Evolutionary conservation across 192 early-diverging fungal genomes (phyloP).

Genomic region (Backusella circina): DNA sequence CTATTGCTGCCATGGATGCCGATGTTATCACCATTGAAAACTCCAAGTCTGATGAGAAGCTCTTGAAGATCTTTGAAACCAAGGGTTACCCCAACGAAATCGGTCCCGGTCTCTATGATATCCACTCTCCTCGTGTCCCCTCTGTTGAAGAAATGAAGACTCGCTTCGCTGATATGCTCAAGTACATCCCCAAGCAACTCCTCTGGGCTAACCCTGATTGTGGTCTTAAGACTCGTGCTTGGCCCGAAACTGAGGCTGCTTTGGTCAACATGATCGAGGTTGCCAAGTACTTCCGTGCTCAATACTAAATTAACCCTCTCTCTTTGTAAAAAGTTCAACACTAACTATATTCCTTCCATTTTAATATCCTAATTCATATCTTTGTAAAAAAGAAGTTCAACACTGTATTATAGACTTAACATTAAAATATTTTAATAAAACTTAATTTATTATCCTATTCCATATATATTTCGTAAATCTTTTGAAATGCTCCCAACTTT

Average conservation of each 20-base stretch:
- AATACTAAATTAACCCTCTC: background rate
- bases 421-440: conserved; percentile 8
- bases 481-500: background rate
- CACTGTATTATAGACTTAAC: conserved; percentile 11
- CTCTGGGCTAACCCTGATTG: conserved; percentile 99
- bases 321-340: conserved; percentile 11
- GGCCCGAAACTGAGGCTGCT: conserved; percentile 88
- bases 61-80: conserved; percentile 81
- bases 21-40: conserved; percentile 99
- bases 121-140: conserved; percentile 97
- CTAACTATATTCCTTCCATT: background rate
- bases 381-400: conserved; percentile 8
- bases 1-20: conserved; percentile 89
- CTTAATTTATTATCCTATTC: background rate
- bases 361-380: background rate
- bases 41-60: conserved; percentile 96
- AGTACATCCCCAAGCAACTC: conserved; percentile 75
- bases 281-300: conserved; percentile 61
- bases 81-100: conserved; percentile 87
- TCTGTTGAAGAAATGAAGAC: conserved; percentile 83
- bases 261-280: conserved; percentile 84
- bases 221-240: conserved; percentile 94
- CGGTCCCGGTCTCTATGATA: conserved; percentile 97
- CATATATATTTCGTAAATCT: background rate
- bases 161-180: conserved; percentile 78